Evolutionary conservation across 805 yeast genomes (phyloP), one percentile per base, ranked within the genome.

Genomic region (Spathaspora passalidarum): DNA sequence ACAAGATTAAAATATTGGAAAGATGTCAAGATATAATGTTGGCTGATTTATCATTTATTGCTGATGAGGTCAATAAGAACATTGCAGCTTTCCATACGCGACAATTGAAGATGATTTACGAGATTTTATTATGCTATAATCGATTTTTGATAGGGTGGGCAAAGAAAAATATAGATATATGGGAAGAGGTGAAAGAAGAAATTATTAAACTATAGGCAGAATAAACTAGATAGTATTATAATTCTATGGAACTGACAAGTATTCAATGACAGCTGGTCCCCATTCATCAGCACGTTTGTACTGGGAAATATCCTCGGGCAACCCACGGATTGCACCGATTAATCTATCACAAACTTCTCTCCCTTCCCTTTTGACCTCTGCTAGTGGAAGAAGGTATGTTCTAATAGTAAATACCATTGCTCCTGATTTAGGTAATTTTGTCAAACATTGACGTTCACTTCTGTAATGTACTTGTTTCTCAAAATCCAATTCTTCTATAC

Each of bases 281-380:
- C 94, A 86, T 51, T 71, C 81, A 2, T 74, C 73, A 25, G 79
- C 72, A 47, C 79, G 72, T 61, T 87, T 87, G 66, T 87, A 87
- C 21, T 67, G 65, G 1, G 81, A 80, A 46, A 86, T 61, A 20
- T 69, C 78, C 2, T 69, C 79, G 7, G 85, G 84, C 57, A 86
- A 72, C 0, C 82, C 84, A 18, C 76, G 76, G 29, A 88, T 78
- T 1, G 90, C 88, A 7, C 80, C 83, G 39, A 73, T 67, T 17
- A 87, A 63, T 16, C 81, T 75, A n/a, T 73, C 76, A 5, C 73
- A 68, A 1, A 70, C 66, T 41, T 70, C 75, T 20, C 43, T 47
- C 1, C 65, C 65, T 36, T 70, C 68, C 2, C 51, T 49, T 41
- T 62, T 64, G 26, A 72, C 48, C 17, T 65, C 52, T 32, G 61